Base-by-base conservation (phyloP, 768 basidiomycete genomes). In the Pulveroboletus ravenelii region DNA sequence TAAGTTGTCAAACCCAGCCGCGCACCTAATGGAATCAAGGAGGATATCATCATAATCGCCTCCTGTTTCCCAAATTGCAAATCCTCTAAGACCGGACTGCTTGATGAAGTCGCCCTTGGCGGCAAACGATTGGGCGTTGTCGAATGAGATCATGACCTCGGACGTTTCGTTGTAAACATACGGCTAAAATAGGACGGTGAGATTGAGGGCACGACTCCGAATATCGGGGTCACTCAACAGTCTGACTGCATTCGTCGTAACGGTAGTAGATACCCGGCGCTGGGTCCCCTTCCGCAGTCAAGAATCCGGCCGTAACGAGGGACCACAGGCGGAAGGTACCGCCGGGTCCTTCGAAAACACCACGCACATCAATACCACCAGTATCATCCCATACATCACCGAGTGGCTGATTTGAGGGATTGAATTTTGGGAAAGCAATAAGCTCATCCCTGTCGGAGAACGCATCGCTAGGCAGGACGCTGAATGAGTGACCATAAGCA, bases 401-500 rank as follows among this genome's bases (percentile, higher is more conserved):
- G n/a, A 66, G 62, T 1, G 73, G 78, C 45, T 76, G 74, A 12
- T 68, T 56, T 12, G 64, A 63, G 0, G 68, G 58, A 46, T 79
- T 63, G 61, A 81, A 89, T 9, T 62, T 44, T 0, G 84, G 79
- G 64, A 77, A 85, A 14, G 73, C 38, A 14, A 62, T 68, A 6
- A 85, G 66, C 14, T 61, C 62, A 10, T 14, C 13, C 12, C 13
- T 13, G 3, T 6, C 6, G n/a, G 74, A 70, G 51, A 77, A 59
- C 0, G 80, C 80, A 32, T 69, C 58, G 8, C 51, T 57, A 5
- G 62, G 41, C 7, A 74, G 60, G 35, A 79, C 74, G 10, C 51
- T 55, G 72, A 75, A 93, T 9, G 89, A 82, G 65, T 90, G 89
- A 0, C 91, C 91, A 68, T 91, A 94, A 4, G 84, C 69, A 8